phyloP scores from a whole-genome alignment of 2,329 filamentous ascomycete genomes.

The Alternaria arbusti region DNA sequence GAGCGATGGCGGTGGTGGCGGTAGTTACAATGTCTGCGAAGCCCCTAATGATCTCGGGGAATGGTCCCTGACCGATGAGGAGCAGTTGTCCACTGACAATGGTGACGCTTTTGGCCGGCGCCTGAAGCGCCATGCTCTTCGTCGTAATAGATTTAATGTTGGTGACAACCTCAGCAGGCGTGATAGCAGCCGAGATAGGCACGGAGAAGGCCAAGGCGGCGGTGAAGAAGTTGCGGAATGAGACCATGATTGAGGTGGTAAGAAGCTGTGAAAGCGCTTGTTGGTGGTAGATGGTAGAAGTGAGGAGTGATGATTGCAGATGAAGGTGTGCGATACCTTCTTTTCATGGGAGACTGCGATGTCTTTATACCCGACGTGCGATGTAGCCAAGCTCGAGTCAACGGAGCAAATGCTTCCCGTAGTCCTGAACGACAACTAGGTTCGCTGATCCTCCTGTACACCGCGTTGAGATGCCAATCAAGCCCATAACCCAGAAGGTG shows the following conservation, averaged over 20 bases:
- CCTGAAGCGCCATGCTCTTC: constrained; percentile 8
- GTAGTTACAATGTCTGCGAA: constrained; percentile 18
- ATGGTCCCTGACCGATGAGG: constrained; percentile 15
- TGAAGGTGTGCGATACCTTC: constrained; percentile 8
- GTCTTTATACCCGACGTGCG: constrained; percentile 2
- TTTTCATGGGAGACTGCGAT: not conserved
- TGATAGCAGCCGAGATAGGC: constrained; percentile 8
- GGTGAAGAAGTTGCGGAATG: constrained; percentile 20
- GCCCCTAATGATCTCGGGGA: constrained; percentile 14
- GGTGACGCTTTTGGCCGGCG: no score
- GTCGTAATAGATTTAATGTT: constrained; percentile 14
- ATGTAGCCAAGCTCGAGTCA: not conserved
- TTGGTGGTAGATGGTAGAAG: not conserved
- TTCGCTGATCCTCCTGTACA: constrained; percentile 2
- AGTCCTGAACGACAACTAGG: not conserved
- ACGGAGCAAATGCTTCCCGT: not conserved
- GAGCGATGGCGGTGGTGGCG: constrained; percentile 2
- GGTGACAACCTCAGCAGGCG: constrained; percentile 13
- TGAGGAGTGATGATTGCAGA: constrained; percentile 7
- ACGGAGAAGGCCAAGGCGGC: constrained; percentile 17
- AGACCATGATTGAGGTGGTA: constrained; percentile 17
- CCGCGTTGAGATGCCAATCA: constrained; percentile 4
- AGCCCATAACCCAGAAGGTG: not conserved
- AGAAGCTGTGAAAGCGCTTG: not conserved
- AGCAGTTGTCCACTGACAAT: constrained; percentile 12